phyloP scores from a whole-genome alignment of 2,329 filamentous ascomycete genomes.

The Sodiomyces alkalinus region DNA sequence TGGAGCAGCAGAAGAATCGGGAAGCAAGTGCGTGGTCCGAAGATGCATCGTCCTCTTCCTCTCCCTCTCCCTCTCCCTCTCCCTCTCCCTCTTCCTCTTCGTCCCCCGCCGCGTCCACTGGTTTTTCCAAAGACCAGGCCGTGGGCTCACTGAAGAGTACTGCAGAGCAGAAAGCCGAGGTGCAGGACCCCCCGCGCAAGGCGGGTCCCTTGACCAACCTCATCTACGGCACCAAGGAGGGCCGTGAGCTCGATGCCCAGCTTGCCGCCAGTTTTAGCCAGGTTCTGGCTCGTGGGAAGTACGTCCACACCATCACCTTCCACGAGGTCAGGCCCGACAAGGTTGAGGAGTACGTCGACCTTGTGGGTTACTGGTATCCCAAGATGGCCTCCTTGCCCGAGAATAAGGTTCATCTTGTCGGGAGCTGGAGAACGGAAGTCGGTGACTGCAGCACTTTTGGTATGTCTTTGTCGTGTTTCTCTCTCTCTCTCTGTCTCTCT shows the following conservation, averaged over 20 bases:
- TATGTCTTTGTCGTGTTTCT: too few relatives aligned
- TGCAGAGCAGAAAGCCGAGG: conserved; percentile 42
- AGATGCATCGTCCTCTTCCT: conserved; percentile 17
- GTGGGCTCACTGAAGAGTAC: conserved; percentile 46
- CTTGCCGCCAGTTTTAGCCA: conserved; percentile 94
- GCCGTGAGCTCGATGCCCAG: conserved; percentile 83
- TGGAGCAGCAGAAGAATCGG: conserved; percentile 63
- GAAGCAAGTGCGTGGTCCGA: conserved; percentile 61
- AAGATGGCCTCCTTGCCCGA: conserved; percentile 69
- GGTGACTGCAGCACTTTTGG: conserved; percentile 95
- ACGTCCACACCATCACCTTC: conserved; percentile 94
- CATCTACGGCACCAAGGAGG: conserved; percentile 95
- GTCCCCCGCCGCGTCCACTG: conserved; percentile 7
- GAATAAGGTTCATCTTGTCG: conserved; percentile 91
- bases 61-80: conserved; percentile 25
- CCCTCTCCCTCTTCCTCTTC: conserved; percentile 28
- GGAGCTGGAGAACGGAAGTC: conserved; percentile 96
- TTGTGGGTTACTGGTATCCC: conserved; percentile 87
- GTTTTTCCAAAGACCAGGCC: conserved; percentile 28
- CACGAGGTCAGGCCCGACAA: conserved; percentile 92
- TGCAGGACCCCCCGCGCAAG: conserved; percentile 47
- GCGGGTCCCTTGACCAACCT: conserved; percentile 65
- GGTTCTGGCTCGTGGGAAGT: conserved; percentile 88
- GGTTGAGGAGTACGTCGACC: conserved; percentile 82
- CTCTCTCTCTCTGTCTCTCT: background rate